phyloP scores from a whole-genome alignment of 139 green algal species.

The Monoraphidium neglectum region DNA sequence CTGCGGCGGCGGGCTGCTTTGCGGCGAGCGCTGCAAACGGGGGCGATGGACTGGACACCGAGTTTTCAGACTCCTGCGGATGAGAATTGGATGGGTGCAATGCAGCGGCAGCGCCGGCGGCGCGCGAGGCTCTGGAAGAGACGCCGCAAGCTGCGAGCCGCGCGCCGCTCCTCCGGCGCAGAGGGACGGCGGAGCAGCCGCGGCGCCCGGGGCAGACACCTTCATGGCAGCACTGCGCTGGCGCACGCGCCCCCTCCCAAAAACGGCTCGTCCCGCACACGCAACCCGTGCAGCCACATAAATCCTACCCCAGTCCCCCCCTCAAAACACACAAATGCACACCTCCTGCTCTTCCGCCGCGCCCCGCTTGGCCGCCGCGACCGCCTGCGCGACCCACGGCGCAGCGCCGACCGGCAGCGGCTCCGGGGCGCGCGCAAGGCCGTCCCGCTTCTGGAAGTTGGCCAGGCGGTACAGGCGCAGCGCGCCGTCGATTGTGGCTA shows the following conservation, averaged over 20 bases:
- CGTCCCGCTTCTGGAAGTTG: constrained; percentile 6
- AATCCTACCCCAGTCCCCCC: no score
- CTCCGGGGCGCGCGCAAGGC: constrained; percentile 5
- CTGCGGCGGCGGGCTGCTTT: constrained; percentile 31
- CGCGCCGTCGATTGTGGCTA: constrained; percentile 17
- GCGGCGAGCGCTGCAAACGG: constrained; percentile 42
- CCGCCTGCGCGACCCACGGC: background rate
- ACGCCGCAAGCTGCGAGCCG: background rate
- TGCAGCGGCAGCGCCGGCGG: no score
- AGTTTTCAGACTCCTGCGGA: constrained; percentile 25
- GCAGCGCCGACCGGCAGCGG: constrained; percentile 7
- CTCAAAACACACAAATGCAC: background rate
- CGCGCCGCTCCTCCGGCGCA: background rate
- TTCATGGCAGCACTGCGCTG: background rate
- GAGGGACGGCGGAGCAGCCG: background rate
- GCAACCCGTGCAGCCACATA: background rate
- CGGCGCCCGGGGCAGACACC: no score
- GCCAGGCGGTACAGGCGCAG: constrained; percentile 25
- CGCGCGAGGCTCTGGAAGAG: no score
- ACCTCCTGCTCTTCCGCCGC: constrained; percentile 11
- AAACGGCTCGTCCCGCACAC: background rate
- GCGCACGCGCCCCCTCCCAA: background rate
- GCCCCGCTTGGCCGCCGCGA: constrained; percentile 6
- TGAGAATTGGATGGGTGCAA: background rate
- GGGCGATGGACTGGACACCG: constrained; percentile 30